These are phyloP conservation scores for Chloranthus sessilifolius DNA, from an alignment of 164 flowering plant genomes.

Conservation along the genomic window DNA sequence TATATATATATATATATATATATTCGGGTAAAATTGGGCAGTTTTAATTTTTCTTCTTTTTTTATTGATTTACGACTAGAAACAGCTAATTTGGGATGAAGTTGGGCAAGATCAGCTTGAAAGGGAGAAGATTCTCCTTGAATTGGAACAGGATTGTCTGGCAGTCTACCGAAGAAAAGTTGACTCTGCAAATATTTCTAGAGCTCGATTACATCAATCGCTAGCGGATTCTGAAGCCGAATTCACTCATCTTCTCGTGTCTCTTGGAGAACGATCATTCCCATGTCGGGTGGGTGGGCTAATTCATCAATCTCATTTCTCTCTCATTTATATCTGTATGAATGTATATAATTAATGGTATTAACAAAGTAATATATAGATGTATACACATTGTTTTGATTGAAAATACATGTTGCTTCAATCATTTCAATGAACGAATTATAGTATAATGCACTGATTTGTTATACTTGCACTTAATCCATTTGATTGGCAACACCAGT, in stretches of 20 bases:
- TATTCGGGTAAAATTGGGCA: too few species aligned
- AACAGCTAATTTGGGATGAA: slow-evolving; percentile 93
- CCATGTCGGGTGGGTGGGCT: slow-evolving; percentile 75
- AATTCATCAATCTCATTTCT: neutral
- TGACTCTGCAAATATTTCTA: slow-evolving; percentile 64
- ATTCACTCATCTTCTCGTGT: slow-evolving; percentile 65
- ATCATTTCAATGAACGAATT: too few species aligned
- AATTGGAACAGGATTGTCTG: slow-evolving; percentile 80
- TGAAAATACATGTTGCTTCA: too few species aligned
- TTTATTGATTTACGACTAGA: too few species aligned
- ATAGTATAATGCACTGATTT: too few species aligned
- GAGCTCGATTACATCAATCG: slow-evolving; percentile 81
- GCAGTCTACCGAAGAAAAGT: slow-evolving; percentile 82
- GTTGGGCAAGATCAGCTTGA: slow-evolving; percentile 76
- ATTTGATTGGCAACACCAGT: too few species aligned
- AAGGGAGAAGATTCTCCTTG: slow-evolving; percentile 67
- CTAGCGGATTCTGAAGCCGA: slow-evolving; percentile 86
- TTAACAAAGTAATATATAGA: too few species aligned
- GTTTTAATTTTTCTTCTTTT: too few species aligned
- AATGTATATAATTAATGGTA: too few species aligned
- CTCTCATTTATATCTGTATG: neutral
- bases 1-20: too few species aligned
- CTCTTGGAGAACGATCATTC: slow-evolving; percentile 78
- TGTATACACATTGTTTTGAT: too few species aligned
- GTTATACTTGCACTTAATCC: too few species aligned